Evolutionary conservation across 306 rosid genomes (phyloP).

Genomic region (Notholithocarpus densiflorus): DNA sequence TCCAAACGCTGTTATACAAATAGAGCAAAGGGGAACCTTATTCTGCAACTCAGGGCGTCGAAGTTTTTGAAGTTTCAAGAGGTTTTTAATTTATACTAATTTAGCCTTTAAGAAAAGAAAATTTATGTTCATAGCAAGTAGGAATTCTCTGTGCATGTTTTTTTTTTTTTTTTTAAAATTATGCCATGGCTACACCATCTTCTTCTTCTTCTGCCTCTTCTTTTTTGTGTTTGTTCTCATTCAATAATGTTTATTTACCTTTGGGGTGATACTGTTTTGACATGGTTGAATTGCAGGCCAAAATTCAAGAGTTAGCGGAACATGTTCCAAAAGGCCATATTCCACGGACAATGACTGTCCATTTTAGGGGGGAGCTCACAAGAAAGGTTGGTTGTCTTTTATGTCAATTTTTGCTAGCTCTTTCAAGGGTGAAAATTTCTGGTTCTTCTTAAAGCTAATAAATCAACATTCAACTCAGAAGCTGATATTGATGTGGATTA

Average conservation of each 20-base stretch:
- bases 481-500: background rate
- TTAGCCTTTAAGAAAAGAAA: constrained; percentile 5
- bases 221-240: constrained; percentile 8
- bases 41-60: constrained; percentile 93
- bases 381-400: constrained; percentile 66
- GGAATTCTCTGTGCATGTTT: constrained; percentile 3
- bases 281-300: constrained; percentile 68
- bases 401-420: constrained; percentile 17
- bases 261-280: background rate
- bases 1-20: constrained; percentile 72
- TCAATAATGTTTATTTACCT: constrained; percentile 4
- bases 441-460: background rate
- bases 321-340: constrained; percentile 99
- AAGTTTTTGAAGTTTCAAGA: constrained; percentile 98
- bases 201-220: too few species aligned
- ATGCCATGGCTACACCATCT: background rate
- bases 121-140: background rate
- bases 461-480: background rate
- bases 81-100: constrained; percentile 41
- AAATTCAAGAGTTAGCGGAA: constrained; percentile 94
- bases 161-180: background rate
- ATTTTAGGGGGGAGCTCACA: constrained; percentile 95
- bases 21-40: constrained; percentile 70
- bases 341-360: constrained; percentile 94
- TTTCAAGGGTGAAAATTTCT: background rate